phyloP scores from a whole-genome alignment of 208 protist species.

The Acanthamoeba triangularis region DNA sequence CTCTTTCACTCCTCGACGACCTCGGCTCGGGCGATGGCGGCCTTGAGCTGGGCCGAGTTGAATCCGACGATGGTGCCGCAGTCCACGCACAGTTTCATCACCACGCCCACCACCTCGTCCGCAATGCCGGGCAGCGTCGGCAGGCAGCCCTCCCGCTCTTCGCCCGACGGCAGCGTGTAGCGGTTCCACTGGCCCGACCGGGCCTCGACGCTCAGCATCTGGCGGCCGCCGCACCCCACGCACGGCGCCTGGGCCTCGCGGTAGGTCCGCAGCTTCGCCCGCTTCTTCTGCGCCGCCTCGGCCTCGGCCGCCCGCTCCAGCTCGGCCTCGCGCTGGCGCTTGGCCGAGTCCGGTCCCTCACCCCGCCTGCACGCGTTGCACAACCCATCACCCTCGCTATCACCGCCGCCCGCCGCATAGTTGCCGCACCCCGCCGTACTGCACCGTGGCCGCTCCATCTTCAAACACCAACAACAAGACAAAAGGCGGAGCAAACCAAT shows the following conservation, averaged over 20 bases:
- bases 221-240: background rate
- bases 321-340: background rate
- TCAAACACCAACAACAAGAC: too few species aligned
- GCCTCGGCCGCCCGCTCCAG: background rate
- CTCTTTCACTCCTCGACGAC: too few species aligned
- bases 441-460: background rate
- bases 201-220: background rate
- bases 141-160: background rate
- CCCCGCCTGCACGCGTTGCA: background rate
- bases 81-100: background rate
- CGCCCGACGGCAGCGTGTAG: conserved; percentile 4
- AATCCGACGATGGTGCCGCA: background rate
- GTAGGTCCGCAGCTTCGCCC: background rate
- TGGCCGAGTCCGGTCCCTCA: background rate
- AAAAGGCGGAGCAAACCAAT: too few species aligned
- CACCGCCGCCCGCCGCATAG: background rate
- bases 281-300: background rate
- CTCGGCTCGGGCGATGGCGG: background rate
- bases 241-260: background rate
- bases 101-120: background rate
- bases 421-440: background rate
- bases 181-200: background rate
- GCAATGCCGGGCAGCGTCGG: background rate
- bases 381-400: background rate
- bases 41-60: background rate